Evolutionary conservation across 371 early-diverging fungal species (phyloP), one percentile per base, ranked within the genome.

Genomic region (Mucor racemosus): DNA sequence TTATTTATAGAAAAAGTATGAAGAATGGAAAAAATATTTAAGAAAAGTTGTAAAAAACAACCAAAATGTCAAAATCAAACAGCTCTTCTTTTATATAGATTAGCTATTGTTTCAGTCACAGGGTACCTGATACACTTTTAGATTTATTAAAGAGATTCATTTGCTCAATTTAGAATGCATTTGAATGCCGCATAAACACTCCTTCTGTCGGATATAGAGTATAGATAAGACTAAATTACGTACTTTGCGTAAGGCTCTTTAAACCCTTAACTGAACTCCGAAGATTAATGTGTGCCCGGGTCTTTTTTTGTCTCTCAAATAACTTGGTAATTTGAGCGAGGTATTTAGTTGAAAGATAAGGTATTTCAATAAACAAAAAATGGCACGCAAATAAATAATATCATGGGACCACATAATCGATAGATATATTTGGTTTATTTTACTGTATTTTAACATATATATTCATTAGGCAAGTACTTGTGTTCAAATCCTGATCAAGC

Each of bases 191-290:
- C 66, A 62, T 35, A 34, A 17, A 42, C 17, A 46, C 26, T 26
- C 44, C 26, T 39, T 42, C 40, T 31, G 57, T 67, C 68, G 68
- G 68, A 67, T 67, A 57, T 58, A 31, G 68, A 39, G 39, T 31
- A 59, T 35, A 62, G 68, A 67, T 67, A 67, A 67, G 68, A 53
- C 62, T 62, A 62, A 62, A 62, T 53, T 62, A 50, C 62, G 62
- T 62, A 62, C 19, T 62, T 50, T 53, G 56, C 54, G 54, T 17
- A 56, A 36, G 35, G n/a, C 35, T 56, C 15, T 36, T 26, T 19
- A 9, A 19, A n/a, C 7, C 17, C 19, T 46, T 10, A 9, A 46
- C 19, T 54, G 26, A 35, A 17, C 56, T 56, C 56, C 56, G 56
- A 56, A 56, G 34, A 56, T 56, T 36, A 36, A 14, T 21, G 53